Conservation (phyloP, 2,329 filamentous ascomycete species). For the Pseudovirgaria hyperparasitica region DNA sequence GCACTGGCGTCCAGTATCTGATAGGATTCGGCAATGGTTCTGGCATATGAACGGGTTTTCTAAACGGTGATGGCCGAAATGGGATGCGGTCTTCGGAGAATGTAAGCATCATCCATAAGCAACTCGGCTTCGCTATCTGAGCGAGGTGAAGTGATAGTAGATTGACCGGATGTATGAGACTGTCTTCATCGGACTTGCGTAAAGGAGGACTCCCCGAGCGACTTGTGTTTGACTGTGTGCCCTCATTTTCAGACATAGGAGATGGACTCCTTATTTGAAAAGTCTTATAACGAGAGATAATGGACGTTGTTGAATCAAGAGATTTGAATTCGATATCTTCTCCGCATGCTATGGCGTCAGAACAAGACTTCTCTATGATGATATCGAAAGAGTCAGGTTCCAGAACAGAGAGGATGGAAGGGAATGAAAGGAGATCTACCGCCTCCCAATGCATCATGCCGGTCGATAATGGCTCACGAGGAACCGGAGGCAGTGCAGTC, state of each 20-base stretch:
- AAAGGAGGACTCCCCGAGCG: too few species aligned
- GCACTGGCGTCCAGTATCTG: constrained; percentile 22
- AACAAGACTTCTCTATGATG: constrained; percentile 25
- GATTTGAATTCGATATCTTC: constrained; percentile 19
- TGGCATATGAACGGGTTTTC: constrained; percentile 10
- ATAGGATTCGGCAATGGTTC: constrained; percentile 23
- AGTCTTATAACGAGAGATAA: too few species aligned
- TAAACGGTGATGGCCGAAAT: constrained; percentile 17
- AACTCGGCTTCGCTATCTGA: constrained; percentile 21
- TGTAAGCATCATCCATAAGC: constrained; percentile 26
- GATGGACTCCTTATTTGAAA: too few species aligned
- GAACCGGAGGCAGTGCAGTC: too few species aligned
- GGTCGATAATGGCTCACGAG: too few species aligned
- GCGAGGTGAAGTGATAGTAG: constrained; percentile 28
- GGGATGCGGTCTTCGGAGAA: constrained; percentile 28
- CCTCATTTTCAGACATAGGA: too few species aligned
- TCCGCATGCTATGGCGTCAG: constrained; percentile 24
- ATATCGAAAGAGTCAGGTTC: constrained; percentile 15
- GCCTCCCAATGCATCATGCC: constrained; percentile 24
- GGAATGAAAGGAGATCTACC: constrained; percentile 21
- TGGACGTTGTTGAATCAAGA: too few species aligned
- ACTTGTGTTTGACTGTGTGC: too few species aligned
- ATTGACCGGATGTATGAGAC: constrained; percentile 24
- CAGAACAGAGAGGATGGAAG: constrained; percentile 15
- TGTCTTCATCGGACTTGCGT: too few species aligned